Evolutionary conservation across 116 monocot species (phyloP), one percentile per base, ranked within the genome.

Genomic region (Cymodocea nodosa): DNA sequence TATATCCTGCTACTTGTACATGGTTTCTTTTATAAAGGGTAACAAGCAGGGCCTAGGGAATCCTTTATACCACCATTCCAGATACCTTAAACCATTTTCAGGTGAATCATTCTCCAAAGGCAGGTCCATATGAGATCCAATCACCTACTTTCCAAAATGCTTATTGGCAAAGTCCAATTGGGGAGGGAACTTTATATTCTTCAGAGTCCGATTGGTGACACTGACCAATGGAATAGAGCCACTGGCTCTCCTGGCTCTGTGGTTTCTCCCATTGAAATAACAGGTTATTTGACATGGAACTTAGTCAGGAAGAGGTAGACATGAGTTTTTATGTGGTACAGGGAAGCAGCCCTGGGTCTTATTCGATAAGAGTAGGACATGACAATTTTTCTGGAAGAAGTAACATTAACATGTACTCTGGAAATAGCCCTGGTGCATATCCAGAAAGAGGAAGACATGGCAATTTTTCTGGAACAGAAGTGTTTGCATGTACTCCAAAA

Each of bases 1-100:
- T 49, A 23, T 17, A n/a, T 56, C 20, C 16, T 23, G 22, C 30
- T 50, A 58, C 61, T 15, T 22, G 48, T 51, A 14, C 35, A 17
- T 24, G 19, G 30, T 66, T 60, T 67, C 60, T 61, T 20, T n/a
- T 68, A 34, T 55, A 23, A 69, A 15, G 63, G 75, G 70, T 67
- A 70, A 50, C 70, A 50, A 70, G 72, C 60, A 52, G 81, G 56
- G 35, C 81, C 56, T 44, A 70, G 69, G 59, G 56, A 59, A 23
- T 22, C 23, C 14, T 49, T 66, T 36, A 68, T 68, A 30, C 51
- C 23, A 34, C 39, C 40, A 35, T 34, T 60, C 74, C 74, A 9
- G 60, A 24, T 13, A 69, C 74, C 9, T 52, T 25, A 7, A 69
- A 74, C 58, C 70, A 51, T 35, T 74, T 74, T 74, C 77, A 68